Conservation (phyloP, 2,329 filamentous ascomycete genomes). For the Penicillium capsulatum region DNA sequence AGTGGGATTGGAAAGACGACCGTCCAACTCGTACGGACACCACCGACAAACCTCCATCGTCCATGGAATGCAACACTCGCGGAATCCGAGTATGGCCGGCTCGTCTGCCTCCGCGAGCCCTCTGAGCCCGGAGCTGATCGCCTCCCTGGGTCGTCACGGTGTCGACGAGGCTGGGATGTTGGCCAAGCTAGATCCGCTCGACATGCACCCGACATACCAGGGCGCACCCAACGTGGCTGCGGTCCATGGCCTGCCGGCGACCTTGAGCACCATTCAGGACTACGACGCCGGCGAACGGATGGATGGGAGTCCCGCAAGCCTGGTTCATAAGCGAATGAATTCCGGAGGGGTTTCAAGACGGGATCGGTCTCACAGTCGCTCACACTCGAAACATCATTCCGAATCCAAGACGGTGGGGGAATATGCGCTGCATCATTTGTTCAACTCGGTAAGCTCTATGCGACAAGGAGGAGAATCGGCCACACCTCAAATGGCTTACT, state of each 20-base stretch:
- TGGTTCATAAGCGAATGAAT: slow-evolving; percentile 44
- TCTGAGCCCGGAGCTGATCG: slow-evolving; percentile 80
- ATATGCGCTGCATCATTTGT: slow-evolving; percentile 93
- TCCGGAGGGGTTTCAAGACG: slow-evolving; percentile 64
- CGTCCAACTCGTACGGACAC: slow-evolving; percentile 66
- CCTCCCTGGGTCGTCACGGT: slow-evolving; percentile 58
- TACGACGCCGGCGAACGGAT: slow-evolving; percentile 29
- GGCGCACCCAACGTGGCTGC: slow-evolving; percentile 42
- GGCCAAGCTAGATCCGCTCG: slow-evolving; percentile 32
- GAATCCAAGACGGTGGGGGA: slow-evolving; percentile 94
- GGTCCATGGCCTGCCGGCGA: slow-evolving; percentile 24
- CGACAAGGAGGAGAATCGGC: neutral
- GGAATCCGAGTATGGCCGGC: slow-evolving; percentile 70
- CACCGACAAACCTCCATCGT: slow-evolving; percentile 97
- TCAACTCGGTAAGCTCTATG: slow-evolving; percentile 67
- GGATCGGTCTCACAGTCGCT: slow-evolving; percentile 70
- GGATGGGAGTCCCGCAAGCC: slow-evolving; percentile 23
- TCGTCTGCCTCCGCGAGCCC: slow-evolving; percentile 74
- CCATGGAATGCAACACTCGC: slow-evolving; percentile 83
- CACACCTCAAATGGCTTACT: slow-evolving; percentile 1
- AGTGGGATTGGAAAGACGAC: slow-evolving; percentile 38
- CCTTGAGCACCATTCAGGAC: slow-evolving; percentile 39
- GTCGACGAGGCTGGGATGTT: slow-evolving; percentile 42
- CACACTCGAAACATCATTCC: slow-evolving; percentile 66
- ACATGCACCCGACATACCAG: slow-evolving; percentile 26